phyloP scores from a whole-genome alignment of 371 early-diverging fungal genomes.

The Mortierella sp. region DNA sequence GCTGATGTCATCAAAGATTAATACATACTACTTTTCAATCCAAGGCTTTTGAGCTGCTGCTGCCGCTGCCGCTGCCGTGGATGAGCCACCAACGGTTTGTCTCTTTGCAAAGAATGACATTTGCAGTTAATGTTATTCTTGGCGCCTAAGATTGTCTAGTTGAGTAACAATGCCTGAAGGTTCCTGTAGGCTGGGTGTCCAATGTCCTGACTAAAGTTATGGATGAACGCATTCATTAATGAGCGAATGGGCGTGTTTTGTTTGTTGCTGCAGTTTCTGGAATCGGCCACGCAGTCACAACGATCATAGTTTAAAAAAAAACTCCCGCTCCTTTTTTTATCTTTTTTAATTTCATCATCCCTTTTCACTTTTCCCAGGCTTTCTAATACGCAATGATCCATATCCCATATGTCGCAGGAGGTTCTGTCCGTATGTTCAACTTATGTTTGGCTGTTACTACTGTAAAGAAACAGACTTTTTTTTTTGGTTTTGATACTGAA shows the following conservation, averaged over 20 bases:
- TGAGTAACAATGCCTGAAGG: not conserved
- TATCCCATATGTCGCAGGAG: conserved; percentile 48
- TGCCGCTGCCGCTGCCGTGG: conserved; percentile 23
- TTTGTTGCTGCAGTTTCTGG: not conserved
- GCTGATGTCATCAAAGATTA: not conserved
- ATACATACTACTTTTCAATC: conserved; percentile 84
- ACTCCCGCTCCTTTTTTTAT: not conserved
- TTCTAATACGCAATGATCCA: conserved; percentile 29
- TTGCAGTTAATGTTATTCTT: not conserved
- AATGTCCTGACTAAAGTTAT: not conserved
- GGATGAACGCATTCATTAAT: too few species aligned
- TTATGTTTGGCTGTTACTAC: too few species aligned
- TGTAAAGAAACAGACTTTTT: not conserved
- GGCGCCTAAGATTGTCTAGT: not conserved
- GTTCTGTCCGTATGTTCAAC: conserved; percentile 43
- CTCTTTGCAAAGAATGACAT: conserved; percentile 54
- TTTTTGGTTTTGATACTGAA: not conserved
- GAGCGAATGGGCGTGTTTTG: not conserved
- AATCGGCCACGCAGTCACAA: not conserved
- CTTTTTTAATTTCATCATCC: not conserved
- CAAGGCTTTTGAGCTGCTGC: conserved; percentile 68
- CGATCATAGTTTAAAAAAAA: not conserved
- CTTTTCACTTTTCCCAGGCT: not conserved
- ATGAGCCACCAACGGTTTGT: conserved; percentile 24
- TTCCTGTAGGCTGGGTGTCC: not conserved